These are phyloP conservation scores for Curvularia hawaiiensis DNA, from an alignment of 2,329 filamentous ascomycete genomes.

Conservation along the genomic window DNA sequence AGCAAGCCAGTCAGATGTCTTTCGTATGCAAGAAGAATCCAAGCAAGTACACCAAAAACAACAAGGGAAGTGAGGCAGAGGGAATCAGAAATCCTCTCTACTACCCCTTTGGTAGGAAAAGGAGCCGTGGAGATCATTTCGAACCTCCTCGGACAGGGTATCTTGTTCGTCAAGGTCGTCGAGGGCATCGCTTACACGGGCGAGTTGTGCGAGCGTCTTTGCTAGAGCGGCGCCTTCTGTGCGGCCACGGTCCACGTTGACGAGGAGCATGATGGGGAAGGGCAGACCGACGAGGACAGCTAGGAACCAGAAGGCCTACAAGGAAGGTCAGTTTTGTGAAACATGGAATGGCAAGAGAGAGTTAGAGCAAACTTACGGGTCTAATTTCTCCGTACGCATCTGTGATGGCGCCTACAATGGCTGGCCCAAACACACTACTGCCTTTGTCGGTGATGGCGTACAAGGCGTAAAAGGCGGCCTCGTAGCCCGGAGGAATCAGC, in stretches of 20 bases:
- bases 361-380: slow-evolving; percentile 42
- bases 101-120: slow-evolving; percentile 12
- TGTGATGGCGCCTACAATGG: slow-evolving; percentile 91
- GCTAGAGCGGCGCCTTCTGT: slow-evolving; percentile 50
- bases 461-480: slow-evolving; percentile 94
- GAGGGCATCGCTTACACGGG: slow-evolving; percentile 14
- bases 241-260: slow-evolving; percentile 72
- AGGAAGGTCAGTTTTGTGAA: not conserved
- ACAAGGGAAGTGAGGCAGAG: not conserved
- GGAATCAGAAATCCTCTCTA: not conserved
- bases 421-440: slow-evolving; percentile 89
- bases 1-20: not conserved
- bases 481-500: slow-evolving; percentile 89
- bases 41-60: not conserved
- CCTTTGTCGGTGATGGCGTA: slow-evolving; percentile 99
- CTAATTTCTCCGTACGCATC: slow-evolving; percentile 64
- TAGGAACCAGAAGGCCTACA: slow-evolving; percentile 84
- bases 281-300: slow-evolving; percentile 83
- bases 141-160: slow-evolving; percentile 21
- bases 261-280: slow-evolving; percentile 80
- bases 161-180: slow-evolving; percentile 13
- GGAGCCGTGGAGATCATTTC: slow-evolving; percentile 20
- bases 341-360: too few relatives aligned
- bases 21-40: not conserved
- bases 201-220: slow-evolving; percentile 41